Base-by-base conservation (phyloP, 768 basidiomycete genomes). In the Hypholoma fasciculare region DNA sequence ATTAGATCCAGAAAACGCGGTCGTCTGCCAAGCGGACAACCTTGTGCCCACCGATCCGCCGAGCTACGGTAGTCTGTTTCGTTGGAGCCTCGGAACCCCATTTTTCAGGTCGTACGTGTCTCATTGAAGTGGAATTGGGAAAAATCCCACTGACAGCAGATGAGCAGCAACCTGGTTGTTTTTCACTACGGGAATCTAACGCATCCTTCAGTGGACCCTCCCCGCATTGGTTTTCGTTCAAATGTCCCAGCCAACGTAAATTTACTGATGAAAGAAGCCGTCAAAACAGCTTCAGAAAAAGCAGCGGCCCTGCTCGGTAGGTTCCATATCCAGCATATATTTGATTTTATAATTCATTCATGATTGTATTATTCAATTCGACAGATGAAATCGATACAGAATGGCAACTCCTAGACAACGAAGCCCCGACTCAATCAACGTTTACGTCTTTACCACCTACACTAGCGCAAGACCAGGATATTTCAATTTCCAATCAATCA, bases 181-280 rank as follows among this genome's bases (percentile, higher is more conserved):
- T 90, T 89, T 66, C 79, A 89, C 69, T 90, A 86, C 63, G 89
- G 89, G 13, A 89, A 89, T 67, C 72, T 90, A 52, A 85, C 83
- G 0, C 78, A 83, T 54, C 88, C 88, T 0, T 87, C 85, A 0
- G 76, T 78, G 53, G 87, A 89, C 62, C 84, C 86, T 44, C 87
- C 89, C 0, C 82, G 86, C 0, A 81, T 90, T 4, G 89, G 88
- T 1, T 74, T 90, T 51, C 72, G 84, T 46, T 89, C 88, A 7
- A 84, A 76, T 1, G 84, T 89, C 8, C 86, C 87, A 12, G 27
- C 65, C 5, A 78, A 87, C 59, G 84, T 85, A 0, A 72, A 65
- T 36, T 65, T 67, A 12, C 64, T 76, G n/a, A 65, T 79, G 23
- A 57, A 56, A 20, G 65, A 74, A 23, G 78, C 76, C 7, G 74